Evolutionary conservation across 2,329 filamentous ascomycete species (phyloP).

Genomic region (Coniella lustricola): DNA sequence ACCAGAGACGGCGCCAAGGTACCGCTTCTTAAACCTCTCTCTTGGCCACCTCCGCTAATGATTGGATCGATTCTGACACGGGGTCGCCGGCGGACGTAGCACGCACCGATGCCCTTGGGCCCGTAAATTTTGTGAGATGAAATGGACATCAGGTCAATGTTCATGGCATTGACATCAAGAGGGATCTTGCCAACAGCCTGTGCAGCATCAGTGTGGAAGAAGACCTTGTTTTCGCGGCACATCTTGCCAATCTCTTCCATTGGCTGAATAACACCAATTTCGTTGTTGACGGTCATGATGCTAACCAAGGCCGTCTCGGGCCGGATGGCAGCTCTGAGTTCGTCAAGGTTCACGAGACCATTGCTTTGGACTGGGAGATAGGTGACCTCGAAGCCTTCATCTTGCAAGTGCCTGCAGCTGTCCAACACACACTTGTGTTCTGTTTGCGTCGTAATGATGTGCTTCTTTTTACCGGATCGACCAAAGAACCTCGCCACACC

Average conservation of each 20-base stretch:
- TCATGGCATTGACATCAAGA: constrained; percentile 94
- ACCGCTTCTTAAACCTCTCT: constrained; percentile 88
- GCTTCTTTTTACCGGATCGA: constrained; percentile 89
- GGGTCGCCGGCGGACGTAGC: constrained; percentile 86
- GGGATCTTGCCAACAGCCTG: constrained; percentile 99
- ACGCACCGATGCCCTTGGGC: constrained; percentile 93
- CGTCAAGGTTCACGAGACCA: constrained; percentile 76
- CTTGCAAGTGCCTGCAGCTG: constrained; percentile 92
- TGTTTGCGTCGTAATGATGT: constrained; percentile 94
- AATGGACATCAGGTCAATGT: constrained; percentile 97
- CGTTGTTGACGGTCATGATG: constrained; percentile 99
- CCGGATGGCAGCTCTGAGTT: constrained; percentile 81
- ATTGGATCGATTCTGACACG: constrained; percentile 92
- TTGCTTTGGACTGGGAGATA: constrained; percentile 86
- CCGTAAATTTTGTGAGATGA: constrained; percentile 99
- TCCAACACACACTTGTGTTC: constrained; percentile 99
- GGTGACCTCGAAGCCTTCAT: constrained; percentile 95
- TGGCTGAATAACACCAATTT: constrained; percentile 98
- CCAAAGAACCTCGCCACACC: constrained; percentile 95
- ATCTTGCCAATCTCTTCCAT: constrained; percentile 88
- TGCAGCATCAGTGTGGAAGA: constrained; percentile 95
- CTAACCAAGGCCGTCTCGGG: constrained; percentile 90
- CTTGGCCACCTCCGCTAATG: constrained; percentile 93
- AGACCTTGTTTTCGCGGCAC: constrained; percentile 85
- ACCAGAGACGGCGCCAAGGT: constrained; percentile 84